Base-by-base conservation (phyloP, 169 alveolate genomes). In the Plasmodium vinckei region DNA sequence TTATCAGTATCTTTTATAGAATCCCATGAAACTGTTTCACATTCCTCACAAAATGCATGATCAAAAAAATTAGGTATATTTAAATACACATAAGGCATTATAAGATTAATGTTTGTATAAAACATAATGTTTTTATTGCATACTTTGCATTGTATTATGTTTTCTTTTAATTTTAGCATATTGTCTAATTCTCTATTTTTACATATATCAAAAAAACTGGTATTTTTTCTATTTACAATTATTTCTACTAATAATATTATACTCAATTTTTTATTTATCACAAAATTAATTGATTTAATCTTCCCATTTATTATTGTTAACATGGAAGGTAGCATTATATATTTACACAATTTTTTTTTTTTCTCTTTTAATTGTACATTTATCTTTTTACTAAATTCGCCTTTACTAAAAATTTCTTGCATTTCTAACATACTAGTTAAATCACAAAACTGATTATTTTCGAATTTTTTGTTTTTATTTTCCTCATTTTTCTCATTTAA, bases 21-120 rank as follows among this genome's bases (percentile, higher is more conserved):
- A 49, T 77, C 88, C 63, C 51, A 77, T n/a, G 73, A 42, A 39
- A 77, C 46, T 17, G 77, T 46, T 9, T 67, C 65, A 12, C 88
- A 77, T 77, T 77, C 88, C 49, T 77, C 88, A 44, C 88, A 77
- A 77, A 77, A 77, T 39, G 88, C 88, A 21, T 77, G 68, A 6
- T 77, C 88, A 39, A 77, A 63, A 51, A 77, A 77, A 64, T 77
- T 56, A 23, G 71, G 19, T 54, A 57, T 77, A 21, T 64, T 61
- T 57, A 77, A 27, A 68, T 64, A 63, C 47, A 63, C 7, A 12
- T 77, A 60, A 10, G 88, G 88, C 69, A 77, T 63, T 25, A 77
- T 77, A 63, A 33, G 51, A 77, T 77, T 77, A 77, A 77, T 53
- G 27, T 23, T 56, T 77, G 69, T 39, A 33, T 57, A 77, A 10